Evolutionary conservation across 768 basidiomycete species (phyloP).

Genomic region (Russula vinacea): DNA sequence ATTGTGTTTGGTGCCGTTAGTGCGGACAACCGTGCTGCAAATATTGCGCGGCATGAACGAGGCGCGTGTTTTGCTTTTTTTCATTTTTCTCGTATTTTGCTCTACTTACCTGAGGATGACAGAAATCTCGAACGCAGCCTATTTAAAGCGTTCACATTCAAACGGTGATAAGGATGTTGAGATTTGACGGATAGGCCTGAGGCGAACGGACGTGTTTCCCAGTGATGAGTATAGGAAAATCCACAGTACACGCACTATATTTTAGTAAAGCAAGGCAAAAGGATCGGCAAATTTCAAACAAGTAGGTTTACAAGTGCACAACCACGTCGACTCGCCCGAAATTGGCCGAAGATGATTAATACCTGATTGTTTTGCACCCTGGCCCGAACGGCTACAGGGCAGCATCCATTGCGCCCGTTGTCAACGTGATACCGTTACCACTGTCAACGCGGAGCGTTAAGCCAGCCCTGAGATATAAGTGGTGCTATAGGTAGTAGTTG

Average conservation of each 20-base stretch:
- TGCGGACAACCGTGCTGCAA: slow-evolving; percentile 50
- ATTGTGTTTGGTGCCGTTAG: slow-evolving; percentile 57
- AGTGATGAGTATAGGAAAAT: not conserved
- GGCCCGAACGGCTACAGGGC: no score
- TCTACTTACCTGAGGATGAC: not conserved
- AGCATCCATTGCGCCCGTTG: no score
- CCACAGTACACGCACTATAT: not conserved
- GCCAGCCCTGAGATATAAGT: no score
- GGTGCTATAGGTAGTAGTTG: no score
- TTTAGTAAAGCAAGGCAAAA: no score
- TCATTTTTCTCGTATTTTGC: not conserved
- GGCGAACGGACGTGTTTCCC: not conserved
- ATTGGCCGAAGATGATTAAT: no score
- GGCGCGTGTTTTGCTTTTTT: slow-evolving; percentile 27
- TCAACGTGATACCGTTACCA: no score
- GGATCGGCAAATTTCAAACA: no score
- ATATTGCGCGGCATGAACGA: slow-evolving; percentile 49
- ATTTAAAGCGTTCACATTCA: not conserved
- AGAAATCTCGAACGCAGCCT: not conserved
- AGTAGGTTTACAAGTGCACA: no score
- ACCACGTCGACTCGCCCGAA: no score
- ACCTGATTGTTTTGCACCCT: no score
- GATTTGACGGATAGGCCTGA: not conserved
- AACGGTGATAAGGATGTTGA: not conserved
- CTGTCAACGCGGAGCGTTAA: no score